Evolutionary conservation across 2,329 filamentous ascomycete genomes (phyloP).

Genomic region (Tympanopsis confertula): DNA sequence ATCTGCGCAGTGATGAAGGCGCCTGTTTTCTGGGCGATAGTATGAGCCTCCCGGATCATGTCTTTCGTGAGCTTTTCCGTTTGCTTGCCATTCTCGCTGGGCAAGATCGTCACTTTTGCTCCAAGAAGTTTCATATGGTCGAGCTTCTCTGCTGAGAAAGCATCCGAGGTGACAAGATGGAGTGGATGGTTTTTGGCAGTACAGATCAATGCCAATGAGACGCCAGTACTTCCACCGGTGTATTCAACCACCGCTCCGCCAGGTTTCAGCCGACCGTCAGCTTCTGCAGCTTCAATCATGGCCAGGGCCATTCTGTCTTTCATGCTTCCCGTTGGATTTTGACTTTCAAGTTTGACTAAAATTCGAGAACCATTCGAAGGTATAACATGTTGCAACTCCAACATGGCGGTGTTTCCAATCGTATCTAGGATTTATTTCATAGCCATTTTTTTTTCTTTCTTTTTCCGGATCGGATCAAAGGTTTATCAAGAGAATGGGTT

Average conservation of each 20-base stretch:
- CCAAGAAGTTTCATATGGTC: background rate
- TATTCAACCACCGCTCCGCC: background rate
- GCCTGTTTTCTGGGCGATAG: background rate
- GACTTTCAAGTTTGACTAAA: constrained; percentile 1
- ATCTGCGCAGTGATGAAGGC: background rate
- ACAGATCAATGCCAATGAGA: constrained; percentile 2
- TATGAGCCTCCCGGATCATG: constrained; percentile 1
- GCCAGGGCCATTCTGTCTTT: constrained; percentile 2
- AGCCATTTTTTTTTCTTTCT: no score
- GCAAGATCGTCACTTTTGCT: background rate
- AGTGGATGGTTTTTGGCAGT: constrained; percentile 1
- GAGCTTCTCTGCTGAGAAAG: constrained; percentile 1
- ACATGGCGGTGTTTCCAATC: background rate
- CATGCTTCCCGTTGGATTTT: constrained; percentile 2
- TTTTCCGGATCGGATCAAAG: no score
- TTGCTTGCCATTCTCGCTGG: background rate
- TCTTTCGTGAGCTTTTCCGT: background rate
- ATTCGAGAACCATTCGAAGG: constrained; percentile 1
- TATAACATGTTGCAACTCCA: constrained; percentile 2
- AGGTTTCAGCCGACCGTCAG: background rate
- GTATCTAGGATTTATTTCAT: constrained; percentile 2
- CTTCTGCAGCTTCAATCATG: constrained; percentile 1
- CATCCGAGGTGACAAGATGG: background rate
- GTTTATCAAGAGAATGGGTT: no score
- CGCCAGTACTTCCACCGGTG: constrained; percentile 3